Evolutionary conservation across 2,329 filamentous ascomycete species (phyloP).

Genomic region (Beauveria asiatica): DNA sequence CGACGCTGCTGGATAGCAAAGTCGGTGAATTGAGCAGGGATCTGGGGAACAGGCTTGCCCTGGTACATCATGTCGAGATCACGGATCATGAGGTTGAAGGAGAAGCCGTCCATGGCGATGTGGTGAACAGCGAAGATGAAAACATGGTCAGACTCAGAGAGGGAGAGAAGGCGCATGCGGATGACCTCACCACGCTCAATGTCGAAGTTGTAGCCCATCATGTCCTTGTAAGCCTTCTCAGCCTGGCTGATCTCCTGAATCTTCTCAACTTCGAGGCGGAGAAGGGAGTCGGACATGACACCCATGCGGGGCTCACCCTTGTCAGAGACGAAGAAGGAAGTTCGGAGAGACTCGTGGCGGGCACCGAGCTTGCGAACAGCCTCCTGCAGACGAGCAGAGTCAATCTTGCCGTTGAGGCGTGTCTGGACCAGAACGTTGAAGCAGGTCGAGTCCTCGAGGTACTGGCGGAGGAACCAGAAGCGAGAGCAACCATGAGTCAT

Average conservation of each 20-base stretch:
- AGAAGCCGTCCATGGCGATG: slow-evolving; percentile 42
- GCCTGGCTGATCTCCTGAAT: slow-evolving; percentile 17
- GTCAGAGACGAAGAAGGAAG: slow-evolving; percentile 15
- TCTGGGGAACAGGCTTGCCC: slow-evolving; percentile 13
- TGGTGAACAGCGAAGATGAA: slow-evolving; percentile 40
- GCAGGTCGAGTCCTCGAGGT: slow-evolving; percentile 13
- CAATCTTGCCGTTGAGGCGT: slow-evolving; percentile 12
- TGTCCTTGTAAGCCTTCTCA: slow-evolving; percentile 21
- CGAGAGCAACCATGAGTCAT: slow-evolving; percentile 11
- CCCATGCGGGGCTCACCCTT: slow-evolving; percentile 17
- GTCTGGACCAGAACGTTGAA: slow-evolving; percentile 13
- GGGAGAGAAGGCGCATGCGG: slow-evolving; percentile 26
- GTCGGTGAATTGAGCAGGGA: slow-evolving; percentile 26
- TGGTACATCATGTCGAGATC: slow-evolving; percentile 37
- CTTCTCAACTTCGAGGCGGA: slow-evolving; percentile 21
- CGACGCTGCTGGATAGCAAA: slow-evolving; percentile 26
- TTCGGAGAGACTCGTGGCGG: slow-evolving; percentile 18
- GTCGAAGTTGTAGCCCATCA: slow-evolving; percentile 27
- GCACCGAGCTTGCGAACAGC: slow-evolving; percentile 12
- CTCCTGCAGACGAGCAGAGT: slow-evolving; percentile 12
- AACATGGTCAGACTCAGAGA: slow-evolving; percentile 25
- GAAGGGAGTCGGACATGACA: slow-evolving; percentile 17
- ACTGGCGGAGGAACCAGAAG: slow-evolving; percentile 12
- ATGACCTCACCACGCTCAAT: slow-evolving; percentile 27
- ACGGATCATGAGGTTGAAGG: slow-evolving; percentile 32